Percentiles rank a stretch among this genome's conserved stretches.
Evolutionary conservation across 2,329 filamentous ascomycete genomes (phyloP).

Genomic region (Dichotomopilus funicola): DNA sequence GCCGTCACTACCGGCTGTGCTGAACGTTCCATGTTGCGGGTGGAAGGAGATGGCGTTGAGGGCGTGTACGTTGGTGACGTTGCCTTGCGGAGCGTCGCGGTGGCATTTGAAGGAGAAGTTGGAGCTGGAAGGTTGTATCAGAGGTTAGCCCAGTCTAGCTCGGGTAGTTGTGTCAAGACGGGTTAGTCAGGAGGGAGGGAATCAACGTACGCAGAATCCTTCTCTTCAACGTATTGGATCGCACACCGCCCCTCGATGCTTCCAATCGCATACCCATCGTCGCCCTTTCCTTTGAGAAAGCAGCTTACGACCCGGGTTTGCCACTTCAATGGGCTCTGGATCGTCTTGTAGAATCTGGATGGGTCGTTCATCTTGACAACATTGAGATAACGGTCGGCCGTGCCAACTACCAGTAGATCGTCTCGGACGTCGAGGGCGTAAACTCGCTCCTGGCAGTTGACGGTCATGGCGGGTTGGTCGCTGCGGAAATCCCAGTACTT

Average conservation of each 20-base stretch:
- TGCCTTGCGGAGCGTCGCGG: slow-evolving; percentile 69
- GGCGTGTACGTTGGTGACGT: slow-evolving; percentile 81
- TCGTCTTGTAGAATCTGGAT: slow-evolving; percentile 87
- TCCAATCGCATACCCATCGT: slow-evolving; percentile 68
- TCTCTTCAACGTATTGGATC: slow-evolving; percentile 97
- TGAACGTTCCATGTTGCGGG: slow-evolving; percentile 94
- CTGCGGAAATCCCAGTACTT: slow-evolving; percentile 81
- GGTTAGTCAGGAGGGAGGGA: neutral
- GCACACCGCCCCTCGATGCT: slow-evolving; percentile 96
- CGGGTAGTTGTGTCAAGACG: neutral
- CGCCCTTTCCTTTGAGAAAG: slow-evolving; percentile 79
- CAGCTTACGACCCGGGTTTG: slow-evolving; percentile 94
- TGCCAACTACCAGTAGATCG: slow-evolving; percentile 83
- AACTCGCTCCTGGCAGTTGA: slow-evolving; percentile 68
- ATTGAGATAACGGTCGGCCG: slow-evolving; percentile 93
- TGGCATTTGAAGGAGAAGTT: slow-evolving; percentile 99
- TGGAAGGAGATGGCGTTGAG: slow-evolving; percentile 99
- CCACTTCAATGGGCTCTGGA: slow-evolving; percentile 96
- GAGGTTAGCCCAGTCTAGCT: neutral
- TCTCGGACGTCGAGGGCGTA: slow-evolving; percentile 91
- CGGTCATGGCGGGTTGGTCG: slow-evolving; percentile 55
- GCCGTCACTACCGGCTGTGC: slow-evolving; percentile 88
- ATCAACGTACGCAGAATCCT: slow-evolving; percentile 62
- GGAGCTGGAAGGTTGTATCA: slow-evolving; percentile 43
- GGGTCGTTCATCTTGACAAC: slow-evolving; percentile 87